Evolutionary conservation across 768 basidiomycete genomes (phyloP), one percentile per base, ranked within the genome.

Genomic region (Scleroderma bovista): DNA sequence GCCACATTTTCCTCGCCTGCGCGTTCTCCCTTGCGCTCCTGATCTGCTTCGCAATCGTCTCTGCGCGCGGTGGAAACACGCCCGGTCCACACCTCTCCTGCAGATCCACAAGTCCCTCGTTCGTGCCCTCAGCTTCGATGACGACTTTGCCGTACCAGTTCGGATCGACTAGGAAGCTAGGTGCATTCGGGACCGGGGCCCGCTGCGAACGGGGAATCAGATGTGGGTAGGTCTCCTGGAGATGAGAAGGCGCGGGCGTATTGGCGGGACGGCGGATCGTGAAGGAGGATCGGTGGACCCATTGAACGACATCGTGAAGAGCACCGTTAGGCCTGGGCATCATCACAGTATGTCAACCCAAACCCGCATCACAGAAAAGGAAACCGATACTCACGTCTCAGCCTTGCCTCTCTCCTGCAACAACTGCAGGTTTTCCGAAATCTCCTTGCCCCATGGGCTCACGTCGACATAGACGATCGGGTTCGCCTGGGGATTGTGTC

Each of bases 91-190:
- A 89, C 4, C 89, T 77, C 44, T 74, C 76, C 56, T 86, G 85
- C 53, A 93, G 72, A 65, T 92, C 91, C 17, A 77, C 80, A 22
- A 91, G 75, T 10, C 86, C 82, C 60, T 93, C 91, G 61, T 91
- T 86, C 38, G 91, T 93, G 34, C 89, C 89, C 62, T 92, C 88
- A 11, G 87, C 82, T 71, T 93, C 90, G 22, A 93, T 77, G 23
- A 93, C 78, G 40, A 93, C 77, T 0, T 78, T 84, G 3, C 91
- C 91, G 57, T 83, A 86, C 90, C 90, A 93, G 37, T 85, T 83
- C 4, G 82, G 69, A 61, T 93, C 88, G 13, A 92, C 79, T 37
- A 75, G 75, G 47, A 82, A 73, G 16, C 72, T 73, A 3, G 76
- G 70, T 1, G 75, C 68, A 5, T 76, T 76, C 0, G 84, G 83